Base-by-base conservation (phyloP, 371 early-diverging fungal species). In the Coemansia sp. region DNA sequence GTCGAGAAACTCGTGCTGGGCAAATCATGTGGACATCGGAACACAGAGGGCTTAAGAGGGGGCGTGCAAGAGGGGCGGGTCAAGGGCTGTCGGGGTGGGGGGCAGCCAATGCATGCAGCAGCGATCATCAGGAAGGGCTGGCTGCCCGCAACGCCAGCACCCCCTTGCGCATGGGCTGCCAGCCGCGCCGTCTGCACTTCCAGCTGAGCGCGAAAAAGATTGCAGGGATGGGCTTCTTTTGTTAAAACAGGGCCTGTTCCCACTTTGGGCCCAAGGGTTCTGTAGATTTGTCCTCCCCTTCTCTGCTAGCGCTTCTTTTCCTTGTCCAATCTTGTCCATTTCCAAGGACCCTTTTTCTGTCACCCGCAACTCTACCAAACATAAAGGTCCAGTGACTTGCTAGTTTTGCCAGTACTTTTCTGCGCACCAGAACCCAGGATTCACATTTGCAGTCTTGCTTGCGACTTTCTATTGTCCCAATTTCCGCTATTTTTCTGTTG, bases 31-130 rank as follows among this genome's bases (percentile, higher is more conserved):
- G 44, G 44, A n/a, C 44, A 44, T 37, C 37, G n/a, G n/a, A 44
- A 44, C 44, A n/a, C 44, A 16, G 42, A 16, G 44, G 44, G n/a
- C 14, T 4, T n/a, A 7, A 26, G 16, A 7, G 44, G 8, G 52
- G 52, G 20, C 51, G 23, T 2, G 51, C 20, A 51, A 51, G 23
- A 11, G 51, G 51, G 51, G 51, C 20, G 51, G 21, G 44, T 44
- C 25, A 25, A 53, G 11, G 9, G 37, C 11, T 37, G 37, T 9
- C 53, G 11, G 2, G 53, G 11, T 14, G 23, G 53, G 23, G 14
- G 23, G 53, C 53, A n/a, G 44, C 21, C 23, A 53, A n/a, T 53
- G 53, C 53, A 53, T 53, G 53, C 53, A 53, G 26, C 21, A 53
- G 53, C 53, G 53, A 53, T 53, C 53, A 53, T 53, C 25, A 14